Base-by-base conservation (phyloP, 2,329 filamentous ascomycete species). In the Fusarium sp. region DNA sequence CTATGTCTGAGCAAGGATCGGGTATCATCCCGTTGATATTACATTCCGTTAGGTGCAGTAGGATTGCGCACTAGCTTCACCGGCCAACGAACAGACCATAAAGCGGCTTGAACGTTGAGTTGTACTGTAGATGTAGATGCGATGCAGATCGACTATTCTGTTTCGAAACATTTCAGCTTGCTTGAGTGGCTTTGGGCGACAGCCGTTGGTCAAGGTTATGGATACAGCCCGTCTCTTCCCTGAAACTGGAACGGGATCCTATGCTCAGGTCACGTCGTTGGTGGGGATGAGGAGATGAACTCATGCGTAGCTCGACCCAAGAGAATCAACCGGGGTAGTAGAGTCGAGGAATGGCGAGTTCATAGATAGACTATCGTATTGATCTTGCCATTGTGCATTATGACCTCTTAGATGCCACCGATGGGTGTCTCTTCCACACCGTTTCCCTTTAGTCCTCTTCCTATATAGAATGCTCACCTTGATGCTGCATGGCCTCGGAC, bases 1-100 rank as follows among this genome's bases (percentile, higher is more conserved):
- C 65, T 59, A 71, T 70, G 61, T 61, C 52, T 58, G 46, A 46
- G 60, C 69, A 67, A 66, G 70, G 67, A 52, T 74, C 70, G 72
- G 72, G 70, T 56, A 73, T 57, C 60, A 33, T 65, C 67, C 72
- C 67, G 72, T 49, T 61, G 64, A 66, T 65, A 72, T 70, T 73
- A 53, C 70, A 58, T 64, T 66, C 56, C 63, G 55, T 66, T 66
- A 74, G 65, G 50, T 58, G 37, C 58, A 51, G 58, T 39, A 29
- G 43, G 55, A 70, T 64, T 59, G 31, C 37, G 54, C 67, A 66
- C 68, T 74, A 71, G 60, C 58, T 69, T 63, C 45, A 59, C 52
- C 58, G 39, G 64, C 48, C 41, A 60, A 61, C 57, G 62, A 65
- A 70, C 45, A 54, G 52, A 63, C 58, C 59, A 71, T 67, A 62